A percentile compares a stretch with the other conserved stretches of the same genome.
phyloP scores from a whole-genome alignment of 2,329 filamentous ascomycete species.

The Xylaria sp. region DNA sequence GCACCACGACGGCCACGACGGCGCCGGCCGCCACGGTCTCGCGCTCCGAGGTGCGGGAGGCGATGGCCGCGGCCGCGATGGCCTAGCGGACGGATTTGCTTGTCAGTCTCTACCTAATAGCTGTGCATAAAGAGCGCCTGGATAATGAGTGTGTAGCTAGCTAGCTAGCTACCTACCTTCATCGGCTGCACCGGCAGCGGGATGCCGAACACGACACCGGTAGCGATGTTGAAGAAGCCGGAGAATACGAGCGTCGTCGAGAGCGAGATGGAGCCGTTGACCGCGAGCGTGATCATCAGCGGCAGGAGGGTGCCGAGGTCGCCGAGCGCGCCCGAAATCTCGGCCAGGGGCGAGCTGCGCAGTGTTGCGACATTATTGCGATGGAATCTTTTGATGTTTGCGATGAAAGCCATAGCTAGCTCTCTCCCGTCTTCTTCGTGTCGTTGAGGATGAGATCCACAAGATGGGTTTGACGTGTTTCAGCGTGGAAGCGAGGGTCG shows the following conservation, averaged over 20 bases:
- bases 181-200: slow-evolving; percentile 91
- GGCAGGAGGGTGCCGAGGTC: slow-evolving; percentile 75
- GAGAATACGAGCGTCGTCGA: slow-evolving; percentile 86
- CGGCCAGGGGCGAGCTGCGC: slow-evolving; percentile 55
- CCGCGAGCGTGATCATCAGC: slow-evolving; percentile 77
- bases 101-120: too few relatives aligned
- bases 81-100: slow-evolving; percentile 54
- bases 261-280: slow-evolving; percentile 78
- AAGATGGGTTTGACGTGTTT: neutral
- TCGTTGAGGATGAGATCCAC: neutral
- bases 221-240: slow-evolving; percentile 82
- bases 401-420: slow-evolving; percentile 30
- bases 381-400: slow-evolving; percentile 40
- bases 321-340: slow-evolving; percentile 84
- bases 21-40: slow-evolving; percentile 83
- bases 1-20: slow-evolving; percentile 72
- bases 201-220: slow-evolving; percentile 81
- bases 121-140: neutral
- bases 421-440: neutral
- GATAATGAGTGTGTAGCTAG: neutral
- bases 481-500: neutral
- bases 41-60: slow-evolving; percentile 64
- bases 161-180: slow-evolving; percentile 54
- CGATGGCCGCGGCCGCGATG: slow-evolving; percentile 87
- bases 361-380: slow-evolving; percentile 54